Evolutionary conservation across 2,329 filamentous ascomycete genomes (phyloP).

Genomic region (Mollisia scopiformis): DNA sequence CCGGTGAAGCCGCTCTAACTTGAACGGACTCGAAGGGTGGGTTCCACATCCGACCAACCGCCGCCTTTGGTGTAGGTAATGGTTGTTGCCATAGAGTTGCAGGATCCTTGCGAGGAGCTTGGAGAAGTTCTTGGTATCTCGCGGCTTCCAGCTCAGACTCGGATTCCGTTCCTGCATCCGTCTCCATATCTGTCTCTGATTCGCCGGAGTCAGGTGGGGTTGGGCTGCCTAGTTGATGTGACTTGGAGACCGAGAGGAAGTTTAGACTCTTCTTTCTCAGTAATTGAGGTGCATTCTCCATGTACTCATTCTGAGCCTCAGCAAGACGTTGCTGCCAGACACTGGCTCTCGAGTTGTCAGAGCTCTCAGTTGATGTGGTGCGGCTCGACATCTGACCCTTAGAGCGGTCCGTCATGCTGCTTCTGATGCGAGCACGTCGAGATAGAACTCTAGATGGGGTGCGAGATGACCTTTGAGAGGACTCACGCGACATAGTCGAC

Average conservation of each 20-base stretch:
- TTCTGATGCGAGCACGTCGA: constrained; percentile 42
- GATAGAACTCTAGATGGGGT: constrained; percentile 44
- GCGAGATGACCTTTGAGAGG: constrained; percentile 38
- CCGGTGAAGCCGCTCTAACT: constrained; percentile 11
- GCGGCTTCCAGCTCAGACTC: constrained; percentile 19
- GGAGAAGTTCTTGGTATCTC: constrained; percentile 1
- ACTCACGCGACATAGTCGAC: constrained; percentile 17
- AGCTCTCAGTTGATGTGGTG: constrained; percentile 36
- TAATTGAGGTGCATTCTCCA: constrained; percentile 44
- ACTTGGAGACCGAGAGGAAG: constrained; percentile 43
- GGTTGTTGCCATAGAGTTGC: constrained; percentile 30
- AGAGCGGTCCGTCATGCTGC: constrained; percentile 31
- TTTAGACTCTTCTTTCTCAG: constrained; percentile 44
- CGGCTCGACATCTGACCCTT: constrained; percentile 32
- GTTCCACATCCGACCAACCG: constrained; percentile 31
- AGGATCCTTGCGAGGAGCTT: constrained; percentile 2
- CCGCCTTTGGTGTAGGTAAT: constrained; percentile 15
- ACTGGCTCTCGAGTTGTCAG: constrained; percentile 40
- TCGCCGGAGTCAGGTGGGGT: constrained; percentile 54
- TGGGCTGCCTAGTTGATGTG: constrained; percentile 49
- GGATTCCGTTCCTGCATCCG: constrained; percentile 9
- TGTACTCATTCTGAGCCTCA: constrained; percentile 49
- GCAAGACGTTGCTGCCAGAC: constrained; percentile 49
- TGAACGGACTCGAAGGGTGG: constrained; percentile 16
- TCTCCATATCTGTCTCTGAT: constrained; percentile 23